Evolutionary conservation across 1,284 basidiomycete genomes (phyloP).

Genomic region (Apiotrichum porosum): DNA sequence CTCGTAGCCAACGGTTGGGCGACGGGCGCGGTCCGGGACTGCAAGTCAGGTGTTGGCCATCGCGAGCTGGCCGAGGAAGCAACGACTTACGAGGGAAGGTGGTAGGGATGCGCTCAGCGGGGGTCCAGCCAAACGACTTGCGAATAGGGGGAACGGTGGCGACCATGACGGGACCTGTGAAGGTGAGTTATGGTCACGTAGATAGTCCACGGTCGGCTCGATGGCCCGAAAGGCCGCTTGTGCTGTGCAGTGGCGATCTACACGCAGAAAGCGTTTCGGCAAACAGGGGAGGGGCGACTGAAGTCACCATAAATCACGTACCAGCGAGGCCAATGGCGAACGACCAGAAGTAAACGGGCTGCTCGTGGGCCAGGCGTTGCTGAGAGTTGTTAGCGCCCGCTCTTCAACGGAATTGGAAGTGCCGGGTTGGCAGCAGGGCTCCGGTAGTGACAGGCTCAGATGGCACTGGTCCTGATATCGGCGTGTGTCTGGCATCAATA

Average conservation of each 20-base stretch:
- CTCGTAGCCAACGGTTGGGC: conserved; percentile 35
- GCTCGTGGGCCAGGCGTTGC: conserved; percentile 84
- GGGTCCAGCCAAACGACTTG: conserved; percentile 65
- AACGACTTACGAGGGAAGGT: conserved; percentile 73
- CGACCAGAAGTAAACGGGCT: conserved; percentile 87
- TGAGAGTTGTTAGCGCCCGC: conserved; percentile 33
- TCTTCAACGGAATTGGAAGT: too few relatives aligned
- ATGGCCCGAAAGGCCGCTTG: background rate
- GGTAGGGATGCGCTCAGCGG: conserved; percentile 69
- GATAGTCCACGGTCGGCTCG: conserved; percentile 4
- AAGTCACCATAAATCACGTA: too few relatives aligned
- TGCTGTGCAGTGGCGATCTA: too few relatives aligned
- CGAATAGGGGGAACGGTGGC: conserved; percentile 74
- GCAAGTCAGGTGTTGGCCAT: too few relatives aligned
- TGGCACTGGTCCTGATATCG: too few relatives aligned
- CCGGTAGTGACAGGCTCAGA: too few relatives aligned
- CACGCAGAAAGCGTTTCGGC: too few relatives aligned
- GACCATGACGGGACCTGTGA: conserved; percentile 66
- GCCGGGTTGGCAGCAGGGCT: too few relatives aligned
- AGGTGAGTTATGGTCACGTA: too few relatives aligned
- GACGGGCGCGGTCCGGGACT: conserved; percentile 42
- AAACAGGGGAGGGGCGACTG: too few relatives aligned
- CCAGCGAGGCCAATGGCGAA: conserved; percentile 61
- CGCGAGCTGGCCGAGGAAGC: too few relatives aligned
- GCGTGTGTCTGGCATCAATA: too few relatives aligned